Conservation (phyloP, 257 asterid genomes). For the Ehretia macrophylla region DNA sequence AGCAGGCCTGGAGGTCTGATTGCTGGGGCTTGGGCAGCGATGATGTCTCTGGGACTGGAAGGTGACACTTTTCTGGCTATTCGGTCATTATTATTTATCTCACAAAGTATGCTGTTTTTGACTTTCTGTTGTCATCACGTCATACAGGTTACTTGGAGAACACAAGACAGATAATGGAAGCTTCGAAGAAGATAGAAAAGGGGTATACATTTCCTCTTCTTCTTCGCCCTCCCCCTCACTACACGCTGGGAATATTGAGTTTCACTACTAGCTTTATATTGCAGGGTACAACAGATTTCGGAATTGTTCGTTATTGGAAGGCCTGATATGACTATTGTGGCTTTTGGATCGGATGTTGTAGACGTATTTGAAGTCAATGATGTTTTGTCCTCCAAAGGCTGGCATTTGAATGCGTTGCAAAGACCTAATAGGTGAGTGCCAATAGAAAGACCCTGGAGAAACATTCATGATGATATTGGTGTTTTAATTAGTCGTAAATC, state of each 20-base stretch:
- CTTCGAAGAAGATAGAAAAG: constrained; percentile 78
- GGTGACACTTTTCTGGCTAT: constrained; percentile 34
- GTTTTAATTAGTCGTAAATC: too few relatives aligned
- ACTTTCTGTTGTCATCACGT: constrained; percentile 15
- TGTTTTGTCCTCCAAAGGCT: constrained; percentile 78
- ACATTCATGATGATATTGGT: too few relatives aligned
- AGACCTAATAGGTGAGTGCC: constrained; percentile 85
- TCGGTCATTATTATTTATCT: constrained; percentile 10
- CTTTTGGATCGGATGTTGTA: constrained; percentile 72
- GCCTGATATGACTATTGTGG: constrained; percentile 97
- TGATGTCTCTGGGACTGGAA: constrained; percentile 95
- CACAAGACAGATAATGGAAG: constrained; percentile 88
- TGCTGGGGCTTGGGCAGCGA: constrained; percentile 99
- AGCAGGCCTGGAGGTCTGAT: constrained; percentile 95
- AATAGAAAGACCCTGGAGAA: too few relatives aligned
- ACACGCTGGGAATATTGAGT: not conserved
- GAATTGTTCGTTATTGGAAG: constrained; percentile 70
- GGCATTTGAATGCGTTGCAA: constrained; percentile 97
- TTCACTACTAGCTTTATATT: constrained; percentile 12
- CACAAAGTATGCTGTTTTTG: constrained; percentile 4
- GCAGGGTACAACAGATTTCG: constrained; percentile 69
- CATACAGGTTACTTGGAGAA: constrained; percentile 79
- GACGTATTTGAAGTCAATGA: constrained; percentile 98
- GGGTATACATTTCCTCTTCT: constrained; percentile 44
- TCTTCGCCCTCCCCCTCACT: too few relatives aligned